These are phyloP conservation scores for Thraustotheca clavata DNA, from an alignment of 352 stramenopile genomes.

Conservation along the genomic window DNA sequence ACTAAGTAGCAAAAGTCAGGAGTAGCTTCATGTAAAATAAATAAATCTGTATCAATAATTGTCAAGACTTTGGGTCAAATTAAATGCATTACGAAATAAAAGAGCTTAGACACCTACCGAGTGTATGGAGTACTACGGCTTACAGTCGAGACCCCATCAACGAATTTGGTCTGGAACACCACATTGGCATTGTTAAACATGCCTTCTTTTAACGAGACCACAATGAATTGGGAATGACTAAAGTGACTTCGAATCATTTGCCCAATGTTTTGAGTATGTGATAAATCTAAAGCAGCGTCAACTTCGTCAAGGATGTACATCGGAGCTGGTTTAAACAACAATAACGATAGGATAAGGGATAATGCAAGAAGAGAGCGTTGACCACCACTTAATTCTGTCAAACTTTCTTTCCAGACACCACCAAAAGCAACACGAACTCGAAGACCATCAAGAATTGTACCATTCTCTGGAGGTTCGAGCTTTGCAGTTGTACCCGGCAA, in stretches of 20 bases:
- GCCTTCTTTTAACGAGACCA: constrained; percentile 99
- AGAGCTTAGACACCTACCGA: neutral
- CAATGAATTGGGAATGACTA: constrained; percentile 99
- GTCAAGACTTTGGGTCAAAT: neutral
- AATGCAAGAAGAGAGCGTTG: constrained; percentile 98
- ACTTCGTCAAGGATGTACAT: constrained; percentile 99
- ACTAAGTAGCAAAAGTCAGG: constrained; percentile 3
- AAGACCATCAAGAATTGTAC: constrained; percentile 88
- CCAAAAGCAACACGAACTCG: constrained; percentile 99
- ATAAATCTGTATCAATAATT: neutral
- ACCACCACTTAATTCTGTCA: constrained; percentile 98
- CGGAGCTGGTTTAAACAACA: constrained; percentile 98
- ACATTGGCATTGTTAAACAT: constrained; percentile 99
- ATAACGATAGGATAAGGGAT: constrained; percentile 96
- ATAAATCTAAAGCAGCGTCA: constrained; percentile 98
- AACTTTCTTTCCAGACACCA: constrained; percentile 97
- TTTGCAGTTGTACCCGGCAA: constrained; percentile 96
- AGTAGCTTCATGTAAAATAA: too few species aligned
- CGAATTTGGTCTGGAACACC: constrained; percentile 99
- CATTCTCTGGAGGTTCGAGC: constrained; percentile 93
- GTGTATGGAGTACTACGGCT: constrained; percentile 78
- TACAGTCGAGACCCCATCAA: constrained; percentile 99
- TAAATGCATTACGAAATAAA: neutral
- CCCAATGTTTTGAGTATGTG: constrained; percentile 99
- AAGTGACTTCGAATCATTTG: constrained; percentile 99